Percentiles rank a stretch among this genome's conserved stretches.
Conservation (phyloP, 805 yeast species). For the Metschnikowia cubensis region DNA sequence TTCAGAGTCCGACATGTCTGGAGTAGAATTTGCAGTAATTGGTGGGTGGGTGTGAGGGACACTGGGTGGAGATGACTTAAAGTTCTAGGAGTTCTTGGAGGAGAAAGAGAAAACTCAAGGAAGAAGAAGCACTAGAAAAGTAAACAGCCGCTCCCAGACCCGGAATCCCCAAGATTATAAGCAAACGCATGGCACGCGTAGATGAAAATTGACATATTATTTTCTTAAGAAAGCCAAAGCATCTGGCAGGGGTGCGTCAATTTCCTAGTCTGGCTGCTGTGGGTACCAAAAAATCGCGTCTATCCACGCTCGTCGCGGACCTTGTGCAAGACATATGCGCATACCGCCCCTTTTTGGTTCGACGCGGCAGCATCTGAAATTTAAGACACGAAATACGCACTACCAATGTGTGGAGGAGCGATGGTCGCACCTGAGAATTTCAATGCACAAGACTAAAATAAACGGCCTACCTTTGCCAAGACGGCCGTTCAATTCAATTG, state of each 20-base stretch:
- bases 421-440: not conserved
- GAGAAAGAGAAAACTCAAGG: not conserved
- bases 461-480: not conserved
- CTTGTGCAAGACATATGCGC: constrained; percentile 1
- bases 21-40: not conserved
- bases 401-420: not conserved
- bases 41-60: not conserved
- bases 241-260: constrained; percentile 2
- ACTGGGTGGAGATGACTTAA: not conserved
- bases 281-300: constrained; percentile 5
- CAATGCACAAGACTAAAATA: too few species aligned
- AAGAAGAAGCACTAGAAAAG: not conserved
- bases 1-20: constrained; percentile 28
- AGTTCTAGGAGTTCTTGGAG: not conserved
- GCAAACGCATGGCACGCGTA: not conserved
- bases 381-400: not conserved
- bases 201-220: not conserved
- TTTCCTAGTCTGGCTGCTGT: not conserved
- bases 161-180: not conserved
- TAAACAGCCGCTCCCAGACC: not conserved
- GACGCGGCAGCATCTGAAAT: constrained; percentile 1
- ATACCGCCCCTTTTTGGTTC: not conserved
- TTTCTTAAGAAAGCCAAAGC: constrained; percentile 1
- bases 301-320: constrained; percentile 3
- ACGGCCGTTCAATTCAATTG: not conserved